Evolutionary conservation across 1,284 basidiomycete species (phyloP), one percentile per base, ranked within the genome.

Genomic region (Ceratobasidium sp.): DNA sequence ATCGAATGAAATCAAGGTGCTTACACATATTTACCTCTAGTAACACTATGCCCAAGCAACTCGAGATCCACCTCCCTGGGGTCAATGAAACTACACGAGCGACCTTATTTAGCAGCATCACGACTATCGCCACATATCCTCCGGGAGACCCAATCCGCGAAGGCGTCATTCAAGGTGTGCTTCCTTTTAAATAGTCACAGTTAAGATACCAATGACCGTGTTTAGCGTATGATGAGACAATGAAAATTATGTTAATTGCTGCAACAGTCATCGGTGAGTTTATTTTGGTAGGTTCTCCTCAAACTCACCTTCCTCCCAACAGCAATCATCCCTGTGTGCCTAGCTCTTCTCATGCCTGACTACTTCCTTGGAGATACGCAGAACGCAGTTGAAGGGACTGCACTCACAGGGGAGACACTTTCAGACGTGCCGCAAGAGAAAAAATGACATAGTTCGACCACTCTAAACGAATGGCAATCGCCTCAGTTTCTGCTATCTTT

Each of bases 131-230:
- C 33, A 33, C 33, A 33, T 33, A 33, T 33, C 33, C 33, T 4
- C 33, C 33, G 33, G 33, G 33, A 33, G 33, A 33, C 33, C 33
- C 33, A 33, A 83, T 86, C 77, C 81, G 86, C 28, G 61, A 82
- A 1, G 86, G 86, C 39, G 85, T 85, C 7, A 85, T 86, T 66
- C 69, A 75, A 76, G 78, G 72, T 71, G 18, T 33, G 33, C 4
- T 4, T 4, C 33, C 33, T 33, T 33, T 4, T 4, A 33, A 33
- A 33, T 33, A 33, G 33, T 33, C 1, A 33, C 33, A 4, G 4
- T 33, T 4, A 33, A 33, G 4, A 33, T 33, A 4, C 33, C 33
- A 33, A 33, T 4, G 33, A 33, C 33, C 33, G 33, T 33, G 33
- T 33, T 33, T 33, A 33, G 33, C 33, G 1, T 33, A 33, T 33